A percentile compares a stretch with the other conserved stretches of the same genome.
These are phyloP conservation scores for Nymphaea thermarum DNA, from an alignment of 164 flowering plant genomes.

Conservation along the genomic window DNA sequence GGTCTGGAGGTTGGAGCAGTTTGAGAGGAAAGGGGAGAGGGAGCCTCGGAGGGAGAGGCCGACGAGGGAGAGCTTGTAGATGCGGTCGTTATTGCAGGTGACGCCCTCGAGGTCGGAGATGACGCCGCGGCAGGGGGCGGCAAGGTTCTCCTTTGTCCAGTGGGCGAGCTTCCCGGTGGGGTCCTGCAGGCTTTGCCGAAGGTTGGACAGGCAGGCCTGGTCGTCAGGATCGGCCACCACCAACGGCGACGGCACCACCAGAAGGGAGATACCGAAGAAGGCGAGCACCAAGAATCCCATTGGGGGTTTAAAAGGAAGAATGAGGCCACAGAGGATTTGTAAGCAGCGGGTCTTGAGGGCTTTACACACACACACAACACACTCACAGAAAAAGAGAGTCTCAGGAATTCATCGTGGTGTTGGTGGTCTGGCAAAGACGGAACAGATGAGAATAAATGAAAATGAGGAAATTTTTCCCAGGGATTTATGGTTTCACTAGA, in stretches of 20 bases:
- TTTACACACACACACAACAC: too few relatives aligned
- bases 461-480: too few relatives aligned
- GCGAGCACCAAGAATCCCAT: background rate
- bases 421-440: background rate
- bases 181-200: conserved; percentile 44
- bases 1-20: conserved; percentile 87
- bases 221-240: conserved; percentile 58
- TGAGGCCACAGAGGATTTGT: background rate
- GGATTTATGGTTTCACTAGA: background rate
- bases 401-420: background rate
- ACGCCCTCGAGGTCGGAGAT: conserved; percentile 70
- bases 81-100: conserved; percentile 94
- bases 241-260: background rate
- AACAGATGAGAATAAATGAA: too few relatives aligned
- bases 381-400: background rate
- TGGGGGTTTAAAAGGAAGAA: too few relatives aligned
- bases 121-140: conserved; percentile 74
- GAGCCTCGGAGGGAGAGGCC: conserved; percentile 58
- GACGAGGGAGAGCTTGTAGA: conserved; percentile 76
- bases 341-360: background rate
- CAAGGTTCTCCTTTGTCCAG: conserved; percentile 62
- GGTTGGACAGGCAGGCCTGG: conserved; percentile 49
- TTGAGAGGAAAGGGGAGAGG: conserved; percentile 67
- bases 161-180: conserved; percentile 44
- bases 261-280: background rate